A percentile compares a stretch with the other conserved stretches of the same genome.
Evolutionary conservation across 23 red algal species (phyloP).

Genomic region (Gracilaria domingensis): DNA sequence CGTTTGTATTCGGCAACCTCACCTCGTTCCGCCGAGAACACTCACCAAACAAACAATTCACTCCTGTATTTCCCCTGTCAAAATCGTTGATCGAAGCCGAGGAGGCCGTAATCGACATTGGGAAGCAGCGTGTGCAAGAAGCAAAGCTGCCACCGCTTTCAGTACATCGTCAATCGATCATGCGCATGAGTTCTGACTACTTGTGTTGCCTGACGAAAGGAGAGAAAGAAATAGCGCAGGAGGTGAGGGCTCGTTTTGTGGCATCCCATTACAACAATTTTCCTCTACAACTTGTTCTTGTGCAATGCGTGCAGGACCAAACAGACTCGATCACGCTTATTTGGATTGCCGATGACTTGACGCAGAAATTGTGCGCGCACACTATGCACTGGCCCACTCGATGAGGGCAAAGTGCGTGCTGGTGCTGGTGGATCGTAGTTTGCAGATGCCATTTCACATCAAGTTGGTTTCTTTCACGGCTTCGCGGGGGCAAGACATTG

Average conservation of each 20-base stretch:
- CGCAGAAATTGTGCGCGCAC: background rate
- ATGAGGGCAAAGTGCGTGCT: background rate
- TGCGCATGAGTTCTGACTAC: background rate
- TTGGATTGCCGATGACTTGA: background rate
- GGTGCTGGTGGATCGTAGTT: background rate
- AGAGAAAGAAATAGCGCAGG: background rate
- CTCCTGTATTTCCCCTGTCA: background rate
- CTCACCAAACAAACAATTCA: background rate
- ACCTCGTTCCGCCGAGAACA: background rate
- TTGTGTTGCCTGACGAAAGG: background rate
- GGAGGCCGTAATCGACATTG: background rate
- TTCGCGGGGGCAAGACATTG: background rate
- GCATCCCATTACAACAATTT: background rate
- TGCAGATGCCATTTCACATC: background rate
- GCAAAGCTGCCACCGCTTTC: background rate
- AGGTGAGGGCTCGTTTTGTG: background rate
- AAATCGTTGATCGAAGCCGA: background rate
- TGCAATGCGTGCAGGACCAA: background rate
- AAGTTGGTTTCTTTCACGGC: background rate
- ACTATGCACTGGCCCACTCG: background rate
- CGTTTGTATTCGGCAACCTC: background rate
- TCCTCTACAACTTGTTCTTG: background rate
- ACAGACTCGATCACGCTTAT: background rate
- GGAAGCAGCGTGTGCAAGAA: background rate
- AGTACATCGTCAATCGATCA: background rate